Evolutionary conservation across 257 asterid genomes (phyloP), one percentile per base, ranked within the genome.

Genomic region (Hygrophila difformis): DNA sequence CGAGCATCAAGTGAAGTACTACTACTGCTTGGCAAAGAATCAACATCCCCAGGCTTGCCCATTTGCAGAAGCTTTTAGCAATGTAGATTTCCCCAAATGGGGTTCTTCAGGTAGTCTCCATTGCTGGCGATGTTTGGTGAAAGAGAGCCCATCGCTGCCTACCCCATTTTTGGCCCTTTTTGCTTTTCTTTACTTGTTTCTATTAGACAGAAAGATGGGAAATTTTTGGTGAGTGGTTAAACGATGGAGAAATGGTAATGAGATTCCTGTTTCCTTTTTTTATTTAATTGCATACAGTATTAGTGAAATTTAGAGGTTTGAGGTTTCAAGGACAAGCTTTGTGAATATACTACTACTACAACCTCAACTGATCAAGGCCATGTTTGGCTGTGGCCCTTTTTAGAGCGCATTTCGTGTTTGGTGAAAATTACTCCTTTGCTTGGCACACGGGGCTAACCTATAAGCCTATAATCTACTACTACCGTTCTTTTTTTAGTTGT

Each of bases 21-120:
- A n/a, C n/a, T n/a, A n/a, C n/a, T n/a, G n/a, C 77, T 65, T 5
- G 77, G 72, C 54, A 71, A 40, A 58, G 52, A 33, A 34, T 71
- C 70, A 34, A 59, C 93, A 21, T 69, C 81, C 59, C 78, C 93
- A 52, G 48, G 62, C 77, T 84, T 84, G 18, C 94, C 94, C 94
- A 84, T 84, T 26, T 63, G 74, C 67, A 43, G 55, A 8, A 56
- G 64, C n/a, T 23, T 53, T 60, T 66, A 57, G 44, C 71, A 84
- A 79, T 84, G 92, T 53, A 76, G 81, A 74, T 40, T 64, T 60
- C 44, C 47, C 47, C 42, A 49, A 22, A 57, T 57, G 56, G 60
- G 69, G 63, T 43, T 51, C 44, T 50, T 47, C 48, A 11, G 48
- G 59, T 55, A 57, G 37, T 45, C 71, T 53, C 74, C 92, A 74